Conservation (phyloP, 129 eudicot species). For the Silybum marianum region DNA sequence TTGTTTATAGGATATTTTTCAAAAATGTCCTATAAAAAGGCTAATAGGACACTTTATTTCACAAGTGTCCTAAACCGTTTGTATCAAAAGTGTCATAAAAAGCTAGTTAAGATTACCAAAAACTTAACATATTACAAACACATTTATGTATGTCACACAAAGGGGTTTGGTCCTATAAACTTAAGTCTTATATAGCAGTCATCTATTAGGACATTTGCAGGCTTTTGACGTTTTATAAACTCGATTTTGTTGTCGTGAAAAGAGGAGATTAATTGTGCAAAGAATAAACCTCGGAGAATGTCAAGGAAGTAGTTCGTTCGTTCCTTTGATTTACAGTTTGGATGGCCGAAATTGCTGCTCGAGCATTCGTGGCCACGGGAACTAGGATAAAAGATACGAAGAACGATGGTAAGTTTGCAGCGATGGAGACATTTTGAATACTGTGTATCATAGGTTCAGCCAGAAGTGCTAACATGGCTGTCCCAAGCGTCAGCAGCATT, state of each 20-base stretch:
- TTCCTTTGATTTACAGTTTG: constrained; percentile 44
- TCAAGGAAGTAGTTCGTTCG: constrained; percentile 53
- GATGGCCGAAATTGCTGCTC: constrained; percentile 58
- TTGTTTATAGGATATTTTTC: not conserved
- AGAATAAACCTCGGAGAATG: constrained; percentile 75
- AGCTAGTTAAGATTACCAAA: too few relatives aligned
- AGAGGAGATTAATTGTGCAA: constrained; percentile 3
- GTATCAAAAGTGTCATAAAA: not conserved
- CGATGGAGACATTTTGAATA: constrained; percentile 55
- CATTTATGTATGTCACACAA: too few relatives aligned
- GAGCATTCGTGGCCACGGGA: constrained; percentile 75
- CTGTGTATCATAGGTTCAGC: constrained; percentile 76
- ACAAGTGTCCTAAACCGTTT: not conserved
- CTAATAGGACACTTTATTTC: not conserved
- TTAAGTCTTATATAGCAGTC: too few relatives aligned
- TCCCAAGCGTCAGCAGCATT: constrained; percentile 51
- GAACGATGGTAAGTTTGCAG: constrained; percentile 57
- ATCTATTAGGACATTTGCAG: too few relatives aligned
- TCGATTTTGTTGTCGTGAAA: not conserved
- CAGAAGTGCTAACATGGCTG: constrained; percentile 53
- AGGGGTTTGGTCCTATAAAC: too few relatives aligned
- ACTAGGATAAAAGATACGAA: constrained; percentile 61
- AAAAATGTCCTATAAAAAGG: not conserved
- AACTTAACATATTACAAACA: too few relatives aligned
- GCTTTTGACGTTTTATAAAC: too few relatives aligned